Base-by-base conservation (phyloP, 2,329 filamentous ascomycete genomes). In the Penicillium capsulatum region DNA sequence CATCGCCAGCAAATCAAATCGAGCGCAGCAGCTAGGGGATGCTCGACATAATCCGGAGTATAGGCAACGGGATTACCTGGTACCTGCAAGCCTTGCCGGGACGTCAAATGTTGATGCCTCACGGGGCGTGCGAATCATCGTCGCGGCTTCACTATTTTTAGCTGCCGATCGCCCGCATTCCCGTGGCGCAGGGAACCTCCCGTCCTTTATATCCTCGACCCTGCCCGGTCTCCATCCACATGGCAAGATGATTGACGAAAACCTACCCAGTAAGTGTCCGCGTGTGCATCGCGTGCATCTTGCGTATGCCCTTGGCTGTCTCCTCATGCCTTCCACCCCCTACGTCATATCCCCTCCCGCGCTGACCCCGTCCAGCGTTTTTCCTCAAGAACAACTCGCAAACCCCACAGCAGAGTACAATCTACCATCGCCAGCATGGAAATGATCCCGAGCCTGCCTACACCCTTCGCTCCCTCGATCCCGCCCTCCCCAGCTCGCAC, bases 241-340 rank as follows among this genome's bases (percentile, higher is more conserved):
- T 22, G 19, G 34, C 44, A 64, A 53, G 13, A 95, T 95, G 89
- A 77, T 94, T 57, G 89, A 95, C 80, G 87, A 94, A 64, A 94
- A 90, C 65, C 79, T 96, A n/a, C 90, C 90, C 40, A 88, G 75
- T 77, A 57, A 52, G 57, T 53, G n/a, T n/a, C n/a, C n/a, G n/a
- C n/a, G n/a, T n/a, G n/a, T n/a, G n/a, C n/a, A n/a, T n/a, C n/a
- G n/a, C n/a, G n/a, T n/a, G n/a, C n/a, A n/a, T n/a, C n/a, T n/a
- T n/a, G n/a, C n/a, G n/a, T n/a, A n/a, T n/a, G n/a, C n/a, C n/a
- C n/a, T n/a, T n/a, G n/a, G n/a, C n/a, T n/a, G n/a, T n/a, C n/a
- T 13, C n/a, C 26, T 7, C 14, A 14, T 13, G 6, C 22, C 15
- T 29, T 37, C 17, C 22, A 31, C 10, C n/a, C 19, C 17, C 43